Evolutionary conservation across 2,329 filamentous ascomycete genomes (phyloP), one percentile per base, ranked within the genome.

Genomic region (Epichloe sp.): DNA sequence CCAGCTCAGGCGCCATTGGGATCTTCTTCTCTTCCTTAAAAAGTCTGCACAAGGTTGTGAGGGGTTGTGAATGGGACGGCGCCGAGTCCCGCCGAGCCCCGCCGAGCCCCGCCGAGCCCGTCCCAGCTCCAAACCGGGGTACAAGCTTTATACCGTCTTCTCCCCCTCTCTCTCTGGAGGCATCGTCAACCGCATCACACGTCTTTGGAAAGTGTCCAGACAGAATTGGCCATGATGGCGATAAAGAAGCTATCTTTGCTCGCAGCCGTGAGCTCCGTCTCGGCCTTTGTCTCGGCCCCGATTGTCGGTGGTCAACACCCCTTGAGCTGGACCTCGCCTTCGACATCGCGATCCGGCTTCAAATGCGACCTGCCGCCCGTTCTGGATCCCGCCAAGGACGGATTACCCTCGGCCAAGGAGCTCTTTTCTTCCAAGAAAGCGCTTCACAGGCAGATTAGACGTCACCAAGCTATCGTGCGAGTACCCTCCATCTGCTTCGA

Each of bases 401-500:
- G 62, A 2, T 55, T 70, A 26, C 66, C 65, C 0, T 64, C 62
- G 0, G 61, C 62, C 0, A 42, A 56, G 0, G 54, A 60, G 10
- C 57, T 70, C 2, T 70, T 70, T 47, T 60, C 59, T 0, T 63
- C 62, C 41, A 49, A 61, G 11, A 59, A 62, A 7, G 67, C 68
- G 1, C 53, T 70, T 5, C 53, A 58, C 2, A 70, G 59, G 40
- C 74, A 76, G 56, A 68, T 78, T 38, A 56, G 66, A 42, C 70
- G 76, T 2, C 72, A 79, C 52, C 75, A 77, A 19, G 72, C 71
- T 6, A 71, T 82, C 4, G 78, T 81, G 12, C 69, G 72, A 51
- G 71, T 82, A 42, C 72, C 74, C 0, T 74, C 76, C 0, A 65
- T 80, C 42, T 77, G 71, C 44, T 80, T 73, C 55, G 78, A 82